Conservation (phyloP, 2,329 filamentous ascomycete genomes). For the Trichoderma pleuroti region DNA sequence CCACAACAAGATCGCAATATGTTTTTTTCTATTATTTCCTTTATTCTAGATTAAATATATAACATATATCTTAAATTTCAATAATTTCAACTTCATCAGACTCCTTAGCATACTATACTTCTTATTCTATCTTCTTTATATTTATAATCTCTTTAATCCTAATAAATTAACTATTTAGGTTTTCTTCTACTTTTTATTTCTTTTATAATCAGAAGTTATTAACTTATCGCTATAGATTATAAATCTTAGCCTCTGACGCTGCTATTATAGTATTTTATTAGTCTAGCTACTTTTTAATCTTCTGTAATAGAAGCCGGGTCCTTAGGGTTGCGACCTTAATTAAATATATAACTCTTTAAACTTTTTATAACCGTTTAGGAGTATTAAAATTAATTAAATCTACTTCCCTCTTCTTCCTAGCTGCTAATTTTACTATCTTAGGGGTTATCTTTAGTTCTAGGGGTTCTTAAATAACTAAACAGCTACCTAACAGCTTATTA, state of each 20-base stretch:
- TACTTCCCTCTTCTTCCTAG: not conserved
- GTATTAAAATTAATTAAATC: not conserved
- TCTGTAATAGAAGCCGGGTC: not conserved
- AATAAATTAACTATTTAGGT: not conserved
- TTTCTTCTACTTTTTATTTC: not conserved
- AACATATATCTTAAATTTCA: too few relatives aligned
- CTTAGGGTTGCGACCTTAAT: not conserved
- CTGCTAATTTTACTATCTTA: not conserved
- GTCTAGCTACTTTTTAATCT: not conserved
- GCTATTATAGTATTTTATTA: not conserved
- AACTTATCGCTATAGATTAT: not conserved
- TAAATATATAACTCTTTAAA: not conserved
- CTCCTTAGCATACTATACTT: not conserved
- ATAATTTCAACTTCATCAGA: too few relatives aligned
- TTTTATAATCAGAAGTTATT: not conserved
- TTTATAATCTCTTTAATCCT: slow-evolving; percentile 1
- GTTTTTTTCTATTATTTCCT: too few relatives aligned
- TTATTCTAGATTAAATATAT: too few relatives aligned
- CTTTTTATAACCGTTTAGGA: too few relatives aligned
- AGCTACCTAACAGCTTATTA: not conserved
- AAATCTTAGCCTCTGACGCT: not conserved
- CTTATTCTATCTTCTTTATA: not conserved
- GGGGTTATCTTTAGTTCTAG: not conserved
- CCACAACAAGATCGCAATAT: too few relatives aligned
- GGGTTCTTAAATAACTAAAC: not conserved